Evolutionary conservation across 805 yeast genomes (phyloP).

Genomic region (Yarrowia osloensis): DNA sequence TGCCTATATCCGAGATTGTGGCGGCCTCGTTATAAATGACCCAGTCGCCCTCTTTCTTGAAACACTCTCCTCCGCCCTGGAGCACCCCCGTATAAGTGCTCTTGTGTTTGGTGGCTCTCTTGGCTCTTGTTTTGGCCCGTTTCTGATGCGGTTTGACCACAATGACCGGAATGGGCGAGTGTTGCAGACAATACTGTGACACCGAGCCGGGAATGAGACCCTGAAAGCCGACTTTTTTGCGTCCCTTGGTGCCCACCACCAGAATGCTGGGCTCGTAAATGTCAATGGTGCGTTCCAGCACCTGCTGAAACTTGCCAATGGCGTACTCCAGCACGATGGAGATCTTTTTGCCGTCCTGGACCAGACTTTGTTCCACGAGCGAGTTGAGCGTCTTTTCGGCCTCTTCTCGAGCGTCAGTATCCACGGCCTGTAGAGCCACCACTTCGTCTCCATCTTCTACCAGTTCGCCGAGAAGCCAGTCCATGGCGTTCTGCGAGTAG

Average conservation of each 20-base stretch:
- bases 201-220: slow-evolving; percentile 50
- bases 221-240: slow-evolving; percentile 46
- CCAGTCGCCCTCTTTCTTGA: not conserved
- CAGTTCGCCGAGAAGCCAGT: slow-evolving; percentile 51
- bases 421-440: slow-evolving; percentile 49
- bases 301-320: slow-evolving; percentile 49
- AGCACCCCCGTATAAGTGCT: not conserved
- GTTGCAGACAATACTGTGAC: slow-evolving; percentile 52
- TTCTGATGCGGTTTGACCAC: slow-evolving; percentile 48
- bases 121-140: slow-evolving; percentile 40
- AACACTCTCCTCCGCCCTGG: not conserved
- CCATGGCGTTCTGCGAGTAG: slow-evolving; percentile 48
- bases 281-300: slow-evolving; percentile 46
- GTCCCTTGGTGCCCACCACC: slow-evolving; percentile 51
- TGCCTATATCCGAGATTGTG: not conserved
- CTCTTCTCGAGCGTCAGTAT: slow-evolving; percentile 38
- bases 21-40: not conserved
- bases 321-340: slow-evolving; percentile 49
- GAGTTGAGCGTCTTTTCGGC: slow-evolving; percentile 44
- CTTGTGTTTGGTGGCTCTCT: slow-evolving; percentile 34
- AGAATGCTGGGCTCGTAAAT: slow-evolving; percentile 51
- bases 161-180: slow-evolving; percentile 50
- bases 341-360: slow-evolving; percentile 43
- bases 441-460: slow-evolving; percentile 51
- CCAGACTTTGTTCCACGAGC: not conserved